Evolutionary conservation across 2,329 filamentous ascomycete genomes (phyloP).

Genomic region (Cercospora sojina): DNA sequence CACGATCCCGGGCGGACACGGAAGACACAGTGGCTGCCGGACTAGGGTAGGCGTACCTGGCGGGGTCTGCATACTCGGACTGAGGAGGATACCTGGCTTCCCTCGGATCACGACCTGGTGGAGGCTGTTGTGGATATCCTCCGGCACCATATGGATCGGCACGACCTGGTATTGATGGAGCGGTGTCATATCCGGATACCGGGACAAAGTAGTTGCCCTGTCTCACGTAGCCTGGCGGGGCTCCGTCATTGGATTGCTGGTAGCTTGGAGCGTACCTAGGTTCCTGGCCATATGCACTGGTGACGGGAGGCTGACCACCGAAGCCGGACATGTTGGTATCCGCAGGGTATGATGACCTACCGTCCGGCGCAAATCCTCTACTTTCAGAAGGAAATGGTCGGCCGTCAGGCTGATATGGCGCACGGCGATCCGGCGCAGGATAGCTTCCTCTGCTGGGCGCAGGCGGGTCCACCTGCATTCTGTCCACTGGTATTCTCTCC

Average conservation of each 20-base stretch:
- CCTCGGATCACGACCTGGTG: constrained; percentile 28
- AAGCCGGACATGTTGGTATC: constrained; percentile 30
- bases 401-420: constrained; percentile 27
- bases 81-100: constrained; percentile 33
- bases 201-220: constrained; percentile 39
- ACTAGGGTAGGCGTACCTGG: constrained; percentile 39
- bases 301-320: constrained; percentile 31
- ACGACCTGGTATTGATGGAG: constrained; percentile 29
- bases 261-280: constrained; percentile 33
- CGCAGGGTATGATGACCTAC: constrained; percentile 30
- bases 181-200: constrained; percentile 32
- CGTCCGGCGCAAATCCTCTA: constrained; percentile 27
- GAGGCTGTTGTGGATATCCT: constrained; percentile 28
- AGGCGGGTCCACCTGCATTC: constrained; percentile 35
- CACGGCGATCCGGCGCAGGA: constrained; percentile 24
- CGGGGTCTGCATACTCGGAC: constrained; percentile 34
- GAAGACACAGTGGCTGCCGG: constrained; percentile 37
- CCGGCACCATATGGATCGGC: constrained; percentile 29
- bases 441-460: constrained; percentile 27
- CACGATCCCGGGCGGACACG: constrained; percentile 32
- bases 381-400: constrained; percentile 30
- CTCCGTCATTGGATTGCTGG: constrained; percentile 31
- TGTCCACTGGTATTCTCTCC: constrained; percentile 30
- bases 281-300: constrained; percentile 33
- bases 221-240: constrained; percentile 37